A percentile compares a stretch with the other conserved stretches of the same genome.
Evolutionary conservation across 345 rosid species (phyloP).

Genomic region (Jatropha curcas): DNA sequence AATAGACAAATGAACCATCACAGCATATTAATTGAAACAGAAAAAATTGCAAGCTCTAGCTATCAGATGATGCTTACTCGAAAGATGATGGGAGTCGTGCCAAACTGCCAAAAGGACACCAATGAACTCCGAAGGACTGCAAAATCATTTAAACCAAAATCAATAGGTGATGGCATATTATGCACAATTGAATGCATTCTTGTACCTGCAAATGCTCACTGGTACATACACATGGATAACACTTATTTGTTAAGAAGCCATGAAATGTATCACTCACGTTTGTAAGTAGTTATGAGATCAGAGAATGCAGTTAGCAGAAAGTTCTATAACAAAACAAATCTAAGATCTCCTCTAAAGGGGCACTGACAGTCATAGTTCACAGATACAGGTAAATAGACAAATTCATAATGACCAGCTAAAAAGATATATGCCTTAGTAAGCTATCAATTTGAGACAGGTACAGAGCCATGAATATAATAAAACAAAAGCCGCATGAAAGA

Average conservation of each 20-base stretch:
- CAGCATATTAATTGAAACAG: slow-evolving; percentile 17
- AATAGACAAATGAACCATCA: slow-evolving; percentile 1
- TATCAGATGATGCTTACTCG: slow-evolving; percentile 52
- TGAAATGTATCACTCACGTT: neutral
- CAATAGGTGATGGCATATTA: slow-evolving; percentile 13
- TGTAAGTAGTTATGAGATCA: neutral
- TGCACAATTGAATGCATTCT: neutral
- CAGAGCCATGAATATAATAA: neutral
- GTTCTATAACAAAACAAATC: neutral
- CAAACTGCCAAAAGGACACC: slow-evolving; percentile 90
- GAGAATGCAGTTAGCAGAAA: neutral
- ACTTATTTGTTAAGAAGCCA: neutral
- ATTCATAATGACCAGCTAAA: neutral
- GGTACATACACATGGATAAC: neutral
- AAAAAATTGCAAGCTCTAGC: slow-evolving; percentile 5
- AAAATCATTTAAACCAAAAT: slow-evolving; percentile 31
- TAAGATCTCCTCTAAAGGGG: neutral
- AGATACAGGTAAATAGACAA: neutral
- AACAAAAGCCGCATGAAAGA: neutral
- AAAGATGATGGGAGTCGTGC: slow-evolving; percentile 62
- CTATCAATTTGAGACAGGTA: neutral
- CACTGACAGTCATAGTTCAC: neutral
- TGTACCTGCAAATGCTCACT: neutral
- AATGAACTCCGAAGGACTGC: slow-evolving; percentile 92
- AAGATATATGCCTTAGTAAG: neutral